Conservation (phyloP, 108 stramenopile species). For the Pseudonitzschia multistriata region DNA sequence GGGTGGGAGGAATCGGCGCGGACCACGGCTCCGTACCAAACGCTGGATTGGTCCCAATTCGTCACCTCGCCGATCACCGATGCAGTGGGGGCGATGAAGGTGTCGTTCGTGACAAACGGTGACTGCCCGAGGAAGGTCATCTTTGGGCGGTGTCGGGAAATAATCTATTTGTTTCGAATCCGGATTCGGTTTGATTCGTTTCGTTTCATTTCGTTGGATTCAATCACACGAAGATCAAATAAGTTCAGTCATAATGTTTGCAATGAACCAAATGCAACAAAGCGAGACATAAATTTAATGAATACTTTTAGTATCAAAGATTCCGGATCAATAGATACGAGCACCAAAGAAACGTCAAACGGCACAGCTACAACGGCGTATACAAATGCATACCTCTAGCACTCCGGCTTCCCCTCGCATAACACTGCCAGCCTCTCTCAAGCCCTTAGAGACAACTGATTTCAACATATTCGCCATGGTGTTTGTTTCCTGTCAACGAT, state of each 20-base stretch:
- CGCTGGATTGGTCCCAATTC: conserved; percentile 91
- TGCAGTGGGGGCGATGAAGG: conserved; percentile 95
- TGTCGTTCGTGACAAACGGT: conserved; percentile 87
- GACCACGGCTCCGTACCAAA: conserved; percentile 97
- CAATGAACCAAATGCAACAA: no score
- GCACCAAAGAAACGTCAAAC: conserved; percentile 11
- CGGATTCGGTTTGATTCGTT: no score
- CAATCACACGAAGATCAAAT: no score
- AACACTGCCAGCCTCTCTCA: conserved; percentile 66
- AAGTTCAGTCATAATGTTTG: no score
- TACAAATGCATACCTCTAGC: conserved; percentile 45
- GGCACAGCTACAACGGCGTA: neutral
- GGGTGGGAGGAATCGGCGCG: conserved; percentile 84
- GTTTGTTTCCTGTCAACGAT: neutral
- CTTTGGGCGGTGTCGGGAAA: conserved; percentile 83
- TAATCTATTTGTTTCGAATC: no score
- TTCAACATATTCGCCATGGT: conserved; percentile 30
- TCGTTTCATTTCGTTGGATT: no score
- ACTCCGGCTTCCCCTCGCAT: conserved; percentile 37
- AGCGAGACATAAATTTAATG: no score
- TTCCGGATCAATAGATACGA: no score
- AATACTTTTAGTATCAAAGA: no score
- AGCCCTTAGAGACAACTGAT: conserved; percentile 48
- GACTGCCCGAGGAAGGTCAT: conserved; percentile 72
- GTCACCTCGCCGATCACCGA: conserved; percentile 97